Evolutionary conservation across 2,329 filamentous ascomycete genomes (phyloP).

Genomic region (Pseudogymnoascus sp.): DNA sequence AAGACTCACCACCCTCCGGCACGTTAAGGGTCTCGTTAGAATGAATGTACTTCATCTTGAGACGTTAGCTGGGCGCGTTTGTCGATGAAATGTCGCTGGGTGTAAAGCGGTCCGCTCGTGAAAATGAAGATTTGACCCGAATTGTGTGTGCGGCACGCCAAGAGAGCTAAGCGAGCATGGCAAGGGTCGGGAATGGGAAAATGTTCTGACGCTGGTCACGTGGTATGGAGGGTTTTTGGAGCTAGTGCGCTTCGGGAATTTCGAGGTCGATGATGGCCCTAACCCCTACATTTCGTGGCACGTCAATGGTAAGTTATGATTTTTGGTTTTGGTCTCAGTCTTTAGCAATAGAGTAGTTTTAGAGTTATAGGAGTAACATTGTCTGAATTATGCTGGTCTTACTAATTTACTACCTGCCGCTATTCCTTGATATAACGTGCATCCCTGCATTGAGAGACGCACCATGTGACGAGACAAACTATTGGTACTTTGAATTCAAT

Average conservation of each 20-base stretch:
- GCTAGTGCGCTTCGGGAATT: neutral
- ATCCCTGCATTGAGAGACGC: too few relatives aligned
- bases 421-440: neutral
- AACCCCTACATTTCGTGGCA: neutral
- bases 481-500: too few relatives aligned
- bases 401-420: neutral
- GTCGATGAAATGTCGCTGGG: constrained; percentile 9
- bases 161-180: constrained; percentile 2
- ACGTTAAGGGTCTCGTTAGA: constrained; percentile 92
- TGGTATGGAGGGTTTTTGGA: neutral
- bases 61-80: constrained; percentile 15
- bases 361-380: neutral
- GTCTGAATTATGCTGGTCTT: neutral
- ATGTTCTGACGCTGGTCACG: neutral
- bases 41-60: constrained; percentile 99
- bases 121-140: constrained; percentile 7
- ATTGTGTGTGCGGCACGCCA: constrained; percentile 8
- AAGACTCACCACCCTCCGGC: constrained; percentile 86
- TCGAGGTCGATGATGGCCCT: neutral
- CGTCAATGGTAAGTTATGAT: neutral
- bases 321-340: neutral
- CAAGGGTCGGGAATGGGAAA: neutral
- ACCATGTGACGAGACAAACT: too few relatives aligned
- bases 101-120: neutral
- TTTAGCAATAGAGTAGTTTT: neutral